These are phyloP conservation scores for Scolecobasidium constrictum DNA, from an alignment of 2,329 filamentous ascomycete genomes.

Conservation along the genomic window DNA sequence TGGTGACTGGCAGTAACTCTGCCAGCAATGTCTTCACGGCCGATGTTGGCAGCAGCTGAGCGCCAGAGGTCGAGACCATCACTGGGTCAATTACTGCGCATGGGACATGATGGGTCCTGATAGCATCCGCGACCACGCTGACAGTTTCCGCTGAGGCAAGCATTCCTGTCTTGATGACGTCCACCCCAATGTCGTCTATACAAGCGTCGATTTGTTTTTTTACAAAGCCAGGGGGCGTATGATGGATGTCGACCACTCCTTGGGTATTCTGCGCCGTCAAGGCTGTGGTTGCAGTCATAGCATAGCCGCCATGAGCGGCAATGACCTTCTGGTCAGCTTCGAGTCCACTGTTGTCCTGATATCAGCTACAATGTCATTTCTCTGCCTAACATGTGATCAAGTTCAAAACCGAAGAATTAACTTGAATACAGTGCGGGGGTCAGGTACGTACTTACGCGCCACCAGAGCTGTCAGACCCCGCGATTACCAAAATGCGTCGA, in stretches of 20 bases:
- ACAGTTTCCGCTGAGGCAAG: constrained; percentile 64
- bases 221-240: constrained; percentile 68
- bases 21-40: constrained; percentile 52
- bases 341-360: constrained; percentile 52
- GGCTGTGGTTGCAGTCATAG: constrained; percentile 90
- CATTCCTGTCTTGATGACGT: constrained; percentile 96
- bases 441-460: constrained; percentile 60
- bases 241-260: constrained; percentile 67
- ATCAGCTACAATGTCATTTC: too few relatives aligned
- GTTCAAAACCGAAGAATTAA: too few relatives aligned
- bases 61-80: constrained; percentile 81
- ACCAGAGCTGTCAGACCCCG: constrained; percentile 82
- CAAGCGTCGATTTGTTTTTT: constrained; percentile 77
- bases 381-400: too few relatives aligned
- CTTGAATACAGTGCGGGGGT: too few relatives aligned
- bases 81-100: constrained; percentile 66
- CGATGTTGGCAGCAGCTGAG: constrained; percentile 52
- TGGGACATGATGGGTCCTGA: constrained; percentile 47
- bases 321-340: constrained; percentile 96
- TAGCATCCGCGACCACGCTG: constrained; percentile 52
- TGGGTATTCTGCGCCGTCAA: constrained; percentile 92
- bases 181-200: constrained; percentile 71
- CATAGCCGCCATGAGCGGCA: constrained; percentile 84
- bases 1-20: constrained; percentile 54
- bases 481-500: constrained; percentile 62